Evolutionary conservation across 495 filamentous ascomycete genomes (phyloP).

Genomic region (Tetracladium setigerum): DNA sequence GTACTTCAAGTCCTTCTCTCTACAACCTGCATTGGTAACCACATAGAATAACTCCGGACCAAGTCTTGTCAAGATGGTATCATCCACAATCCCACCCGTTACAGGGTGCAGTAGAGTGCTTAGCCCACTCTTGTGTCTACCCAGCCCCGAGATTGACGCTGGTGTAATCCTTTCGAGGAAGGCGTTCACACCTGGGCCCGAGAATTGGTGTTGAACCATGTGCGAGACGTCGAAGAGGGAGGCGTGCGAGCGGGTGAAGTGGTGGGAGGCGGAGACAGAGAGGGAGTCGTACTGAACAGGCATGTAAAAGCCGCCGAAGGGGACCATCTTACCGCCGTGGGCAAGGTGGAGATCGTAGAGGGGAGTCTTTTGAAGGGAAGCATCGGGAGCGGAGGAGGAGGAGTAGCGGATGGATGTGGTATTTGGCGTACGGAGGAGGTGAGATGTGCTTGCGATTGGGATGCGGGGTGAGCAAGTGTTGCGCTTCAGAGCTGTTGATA

Average conservation of each 20-base stretch:
- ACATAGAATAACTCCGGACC: conserved; percentile 70
- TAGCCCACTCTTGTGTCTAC: conserved; percentile 60
- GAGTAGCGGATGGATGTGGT: conserved; percentile 7
- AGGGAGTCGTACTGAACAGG: conserved; percentile 78
- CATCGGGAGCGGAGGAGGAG: conserved; percentile 5
- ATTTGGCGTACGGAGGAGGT: conserved; percentile 6
- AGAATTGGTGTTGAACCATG: conserved; percentile 63
- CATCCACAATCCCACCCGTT: conserved; percentile 89
- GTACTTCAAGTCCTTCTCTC: conserved; percentile 77
- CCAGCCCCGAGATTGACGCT: conserved; percentile 49
- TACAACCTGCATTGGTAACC: conserved; percentile 92
- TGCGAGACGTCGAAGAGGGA: conserved; percentile 86
- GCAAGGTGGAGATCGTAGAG: conserved; percentile 77
- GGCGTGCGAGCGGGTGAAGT: conserved; percentile 77
- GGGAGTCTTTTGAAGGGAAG: conserved; percentile 56
- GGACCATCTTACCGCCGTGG: conserved; percentile 87
- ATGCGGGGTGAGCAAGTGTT: not conserved
- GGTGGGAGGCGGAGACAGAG: conserved; percentile 70
- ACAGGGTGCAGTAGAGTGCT: conserved; percentile 69
- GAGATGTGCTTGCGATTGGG: conserved; percentile 1
- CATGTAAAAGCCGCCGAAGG: conserved; percentile 93
- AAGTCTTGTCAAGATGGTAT: conserved; percentile 78
- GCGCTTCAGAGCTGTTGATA: conserved; percentile 23
- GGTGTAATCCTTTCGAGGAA: conserved; percentile 82
- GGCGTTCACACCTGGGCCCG: conserved; percentile 65